Conservation (phyloP, 257 asterid genomes). For the Lycium ferocissimum region DNA sequence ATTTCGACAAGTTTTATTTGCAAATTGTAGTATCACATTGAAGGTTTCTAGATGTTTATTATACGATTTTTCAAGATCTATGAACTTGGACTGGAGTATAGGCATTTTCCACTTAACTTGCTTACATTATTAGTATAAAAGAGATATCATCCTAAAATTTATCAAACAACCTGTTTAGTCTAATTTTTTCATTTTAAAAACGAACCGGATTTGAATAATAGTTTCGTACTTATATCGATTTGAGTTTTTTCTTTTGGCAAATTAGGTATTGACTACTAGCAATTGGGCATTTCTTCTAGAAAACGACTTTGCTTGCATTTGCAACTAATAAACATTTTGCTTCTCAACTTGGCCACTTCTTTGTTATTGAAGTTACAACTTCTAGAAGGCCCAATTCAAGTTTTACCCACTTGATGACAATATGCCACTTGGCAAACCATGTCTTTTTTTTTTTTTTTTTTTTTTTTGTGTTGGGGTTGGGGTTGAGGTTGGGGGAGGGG, state of each 20-base stretch:
- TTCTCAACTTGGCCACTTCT: neutral
- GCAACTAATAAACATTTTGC: neutral
- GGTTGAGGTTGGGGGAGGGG: too few relatives aligned
- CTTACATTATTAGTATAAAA: too few relatives aligned
- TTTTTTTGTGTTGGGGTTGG: too few relatives aligned
- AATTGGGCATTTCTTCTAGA: slow-evolving; percentile 12
- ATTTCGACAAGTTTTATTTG: too few relatives aligned
- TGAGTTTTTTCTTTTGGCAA: neutral
- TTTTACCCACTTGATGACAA: neutral
- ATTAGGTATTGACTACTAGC: slow-evolving; percentile 23
- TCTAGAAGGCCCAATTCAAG: neutral
- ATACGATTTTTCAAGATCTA: too few relatives aligned
- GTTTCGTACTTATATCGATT: neutral
- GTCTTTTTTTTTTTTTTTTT: neutral
- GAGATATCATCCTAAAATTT: too few relatives aligned
- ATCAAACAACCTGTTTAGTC: too few relatives aligned
- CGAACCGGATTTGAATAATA: neutral
- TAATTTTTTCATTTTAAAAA: too few relatives aligned
- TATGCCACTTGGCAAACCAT: neutral
- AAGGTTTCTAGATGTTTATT: too few relatives aligned
- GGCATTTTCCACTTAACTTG: too few relatives aligned
- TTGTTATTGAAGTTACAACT: neutral
- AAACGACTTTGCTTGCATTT: slow-evolving; percentile 18
- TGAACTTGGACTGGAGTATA: too few relatives aligned
- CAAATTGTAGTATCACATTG: too few relatives aligned